These are phyloP conservation scores for Durotheca rogersii DNA, from an alignment of 495 filamentous ascomycete species.

Conservation along the genomic window DNA sequence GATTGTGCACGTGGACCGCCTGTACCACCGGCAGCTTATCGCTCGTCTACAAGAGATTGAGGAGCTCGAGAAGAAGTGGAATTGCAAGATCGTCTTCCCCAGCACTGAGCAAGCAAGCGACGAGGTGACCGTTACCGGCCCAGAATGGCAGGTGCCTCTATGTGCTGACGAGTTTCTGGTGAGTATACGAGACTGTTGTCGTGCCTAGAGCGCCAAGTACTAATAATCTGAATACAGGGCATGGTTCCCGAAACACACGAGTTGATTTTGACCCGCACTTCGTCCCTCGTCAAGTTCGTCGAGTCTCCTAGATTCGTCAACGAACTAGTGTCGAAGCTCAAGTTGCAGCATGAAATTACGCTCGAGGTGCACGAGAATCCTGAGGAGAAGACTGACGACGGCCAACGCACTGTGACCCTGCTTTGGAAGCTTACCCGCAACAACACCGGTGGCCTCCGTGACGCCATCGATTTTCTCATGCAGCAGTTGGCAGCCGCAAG, in stretches of 20 bases:
- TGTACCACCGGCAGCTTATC: conserved; percentile 93
- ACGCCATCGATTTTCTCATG: conserved; percentile 93
- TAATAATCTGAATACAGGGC: conserved; percentile 55
- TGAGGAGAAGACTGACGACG: conserved; percentile 56
- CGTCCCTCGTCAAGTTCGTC: conserved; percentile 73
- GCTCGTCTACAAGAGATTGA: conserved; percentile 84
- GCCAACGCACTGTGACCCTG: conserved; percentile 51
- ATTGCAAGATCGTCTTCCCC: conserved; percentile 96
- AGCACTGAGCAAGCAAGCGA: conserved; percentile 97
- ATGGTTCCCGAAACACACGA: conserved; percentile 98
- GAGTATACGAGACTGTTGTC: conserved; percentile 33
- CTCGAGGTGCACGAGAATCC: conserved; percentile 63
- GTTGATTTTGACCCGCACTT: conserved; percentile 73
- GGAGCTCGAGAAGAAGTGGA: conserved; percentile 95
- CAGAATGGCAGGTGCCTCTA: conserved; percentile 94
- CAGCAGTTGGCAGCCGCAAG: conserved; percentile 77
- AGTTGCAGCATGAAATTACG: conserved; percentile 87
- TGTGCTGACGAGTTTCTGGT: conserved; percentile 93
- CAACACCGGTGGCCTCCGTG: conserved; percentile 91
- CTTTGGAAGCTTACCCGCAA: conserved; percentile 84
- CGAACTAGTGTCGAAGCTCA: conserved; percentile 79
- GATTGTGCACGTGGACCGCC: conserved; percentile 85
- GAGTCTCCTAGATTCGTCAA: conserved; percentile 72
- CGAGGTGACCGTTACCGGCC: conserved; percentile 89
- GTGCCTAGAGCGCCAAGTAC: conserved; percentile 5